Percentiles rank a stretch among this genome's conserved stretches.
Evolutionary conservation across 306 rosid genomes (phyloP).

Genomic region (Dicorynia guianensis): DNA sequence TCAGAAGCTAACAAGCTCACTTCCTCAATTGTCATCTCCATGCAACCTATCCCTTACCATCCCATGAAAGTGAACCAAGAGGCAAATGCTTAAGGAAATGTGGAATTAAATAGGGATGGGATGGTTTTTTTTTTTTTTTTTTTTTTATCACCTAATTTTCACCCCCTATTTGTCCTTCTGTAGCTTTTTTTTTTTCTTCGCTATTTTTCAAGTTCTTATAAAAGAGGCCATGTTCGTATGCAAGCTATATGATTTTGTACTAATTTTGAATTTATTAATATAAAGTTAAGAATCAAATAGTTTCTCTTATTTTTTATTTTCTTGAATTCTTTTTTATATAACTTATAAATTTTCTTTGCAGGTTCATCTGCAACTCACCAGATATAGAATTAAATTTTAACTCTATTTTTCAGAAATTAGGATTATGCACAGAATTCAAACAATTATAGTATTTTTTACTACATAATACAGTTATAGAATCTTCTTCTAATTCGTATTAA

Average conservation of each 20-base stretch:
- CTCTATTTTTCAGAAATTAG: too few species aligned
- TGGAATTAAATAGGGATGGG: constrained; percentile 19
- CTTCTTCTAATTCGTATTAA: too few species aligned
- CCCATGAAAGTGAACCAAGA: constrained; percentile 38
- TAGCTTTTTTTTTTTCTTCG: constrained; percentile 8
- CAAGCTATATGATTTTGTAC: constrained; percentile 40
- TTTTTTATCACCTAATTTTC: background rate
- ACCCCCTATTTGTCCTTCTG: constrained; percentile 24
- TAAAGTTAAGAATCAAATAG: constrained; percentile 29
- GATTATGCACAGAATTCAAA: too few species aligned
- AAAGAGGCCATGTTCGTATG: constrained; percentile 15
- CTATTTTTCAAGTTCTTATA: background rate
- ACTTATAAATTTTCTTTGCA: too few species aligned
- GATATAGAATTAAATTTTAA: too few species aligned
- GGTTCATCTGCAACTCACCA: too few species aligned
- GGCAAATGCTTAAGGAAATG: constrained; percentile 25
- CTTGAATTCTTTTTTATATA: too few species aligned
- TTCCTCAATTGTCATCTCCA: constrained; percentile 46
- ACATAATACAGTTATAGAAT: too few species aligned
- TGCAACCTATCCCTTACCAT: constrained; percentile 39
- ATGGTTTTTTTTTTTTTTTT: background rate
- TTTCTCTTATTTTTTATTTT: too few species aligned
- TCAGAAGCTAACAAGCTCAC: constrained; percentile 12
- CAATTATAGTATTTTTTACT: too few species aligned
- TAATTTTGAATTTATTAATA: constrained; percentile 44